Base-by-base conservation (phyloP, 2,329 filamentous ascomycete genomes). In the Trichoderma polysporum region DNA sequence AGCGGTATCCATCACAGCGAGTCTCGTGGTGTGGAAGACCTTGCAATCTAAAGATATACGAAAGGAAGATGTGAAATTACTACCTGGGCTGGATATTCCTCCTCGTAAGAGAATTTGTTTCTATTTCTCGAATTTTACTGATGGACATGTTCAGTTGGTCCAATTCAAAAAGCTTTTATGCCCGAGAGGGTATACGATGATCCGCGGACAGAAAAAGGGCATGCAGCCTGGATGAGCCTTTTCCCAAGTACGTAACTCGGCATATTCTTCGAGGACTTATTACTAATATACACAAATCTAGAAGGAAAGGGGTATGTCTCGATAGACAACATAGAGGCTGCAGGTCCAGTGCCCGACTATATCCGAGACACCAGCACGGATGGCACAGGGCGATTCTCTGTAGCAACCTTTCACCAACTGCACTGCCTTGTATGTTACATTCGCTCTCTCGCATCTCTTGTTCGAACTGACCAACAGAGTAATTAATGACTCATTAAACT, bases 271-370 rank as follows among this genome's bases (percentile, higher is more conserved):
- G n/a, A 19, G 2, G 1, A 17, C 13, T 25, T 10, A 33, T 13
- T 13, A n/a, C 50, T 64, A 1, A 35, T 3, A 19, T 41, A 22
- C 22, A 17, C 2, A 7, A 9, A 25, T 45, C 1, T 13, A 64
- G 60, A 64, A 50, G 60, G 60, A 13, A 64, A 64, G 27, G 60
- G 60, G 4, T 64, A 64, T 25, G 50, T 64, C 29, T 64, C 60
- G n/a, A 64, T 64, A 56, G 27, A 64, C 5, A 64, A 64, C n/a
- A 64, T 64, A 45, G 60, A 29, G 37, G 60, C 50, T 6, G 60
- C 60, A 56, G 60, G 60, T 3, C 60, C 49, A 12, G 60, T 64
- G 25, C 60, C 60, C 19, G 60, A 64, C 35, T 64, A 53, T 22
- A 27, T 64, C 15, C 50, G 27, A 29, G 50, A 47, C 50, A 64